Conservation (phyloP, 1,284 basidiomycete species). For the Fistulinella staudtii region DNA sequence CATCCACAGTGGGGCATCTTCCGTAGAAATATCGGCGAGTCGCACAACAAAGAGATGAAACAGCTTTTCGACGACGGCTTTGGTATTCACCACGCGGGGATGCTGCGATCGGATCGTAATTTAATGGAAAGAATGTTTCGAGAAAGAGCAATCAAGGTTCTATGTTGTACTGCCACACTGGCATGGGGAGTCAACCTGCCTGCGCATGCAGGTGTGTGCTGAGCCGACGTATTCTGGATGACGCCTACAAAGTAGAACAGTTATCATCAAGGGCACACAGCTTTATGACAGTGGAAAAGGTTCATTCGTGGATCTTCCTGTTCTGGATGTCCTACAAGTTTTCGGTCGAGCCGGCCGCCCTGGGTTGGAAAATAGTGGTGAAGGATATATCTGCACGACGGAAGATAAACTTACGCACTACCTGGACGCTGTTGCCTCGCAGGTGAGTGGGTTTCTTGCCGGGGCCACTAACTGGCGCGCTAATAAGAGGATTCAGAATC, state of each 20-base stretch:
- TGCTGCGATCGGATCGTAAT: slow-evolving; percentile 92
- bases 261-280: slow-evolving; percentile 98
- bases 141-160: slow-evolving; percentile 88
- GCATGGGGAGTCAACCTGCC: slow-evolving; percentile 99
- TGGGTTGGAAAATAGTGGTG: slow-evolving; percentile 92
- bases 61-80: slow-evolving; percentile 91
- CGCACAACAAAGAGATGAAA: slow-evolving; percentile 96
- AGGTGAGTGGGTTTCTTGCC: slow-evolving; percentile 44
- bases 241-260: slow-evolving; percentile 37
- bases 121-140: slow-evolving; percentile 97
- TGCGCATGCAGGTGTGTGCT: slow-evolving; percentile 83
- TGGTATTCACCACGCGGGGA: slow-evolving; percentile 98
- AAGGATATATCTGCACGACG: slow-evolving; percentile 95
- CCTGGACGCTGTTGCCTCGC: slow-evolving; percentile 83
- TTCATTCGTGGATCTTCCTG: slow-evolving; percentile 88
- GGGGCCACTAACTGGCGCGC: neutral
- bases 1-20: slow-evolving; percentile 78
- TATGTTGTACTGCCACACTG: slow-evolving; percentile 97
- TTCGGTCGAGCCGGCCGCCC: slow-evolving; percentile 98
- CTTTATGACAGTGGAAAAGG: slow-evolving; percentile 91
- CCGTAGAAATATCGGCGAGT: slow-evolving; percentile 74
- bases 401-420: slow-evolving; percentile 94
- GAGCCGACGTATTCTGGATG: slow-evolving; percentile 7
- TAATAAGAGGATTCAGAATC: slow-evolving; percentile 51
- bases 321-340: slow-evolving; percentile 95